These are phyloP conservation scores for Didymella lethalis DNA, from an alignment of 2,329 filamentous ascomycete species.

Conservation along the genomic window DNA sequence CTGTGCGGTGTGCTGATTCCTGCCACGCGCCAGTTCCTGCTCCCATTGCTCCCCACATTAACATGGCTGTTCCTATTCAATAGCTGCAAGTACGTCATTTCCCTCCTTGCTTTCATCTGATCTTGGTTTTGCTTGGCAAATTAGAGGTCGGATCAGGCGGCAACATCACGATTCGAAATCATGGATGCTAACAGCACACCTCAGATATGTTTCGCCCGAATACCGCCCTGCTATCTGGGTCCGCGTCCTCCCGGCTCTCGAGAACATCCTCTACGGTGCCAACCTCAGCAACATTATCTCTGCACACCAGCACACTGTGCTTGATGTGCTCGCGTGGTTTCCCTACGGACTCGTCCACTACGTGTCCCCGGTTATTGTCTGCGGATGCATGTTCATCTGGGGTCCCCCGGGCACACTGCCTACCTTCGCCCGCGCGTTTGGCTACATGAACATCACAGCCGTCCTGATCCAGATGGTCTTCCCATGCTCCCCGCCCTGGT, in stretches of 20 bases:
- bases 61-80: slow-evolving; percentile 93
- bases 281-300: slow-evolving; percentile 96
- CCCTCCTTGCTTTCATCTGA: slow-evolving; percentile 11
- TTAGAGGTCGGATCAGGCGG: slow-evolving; percentile 14
- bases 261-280: slow-evolving; percentile 95
- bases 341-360: slow-evolving; percentile 94
- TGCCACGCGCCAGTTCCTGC: slow-evolving; percentile 86
- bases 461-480: slow-evolving; percentile 89
- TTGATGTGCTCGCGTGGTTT: slow-evolving; percentile 91
- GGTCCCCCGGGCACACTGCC: slow-evolving; percentile 84
- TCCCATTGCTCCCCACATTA: slow-evolving; percentile 84
- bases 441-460: slow-evolving; percentile 89
- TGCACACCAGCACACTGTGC: slow-evolving; percentile 80
- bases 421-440: slow-evolving; percentile 85
- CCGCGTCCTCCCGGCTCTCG: slow-evolving; percentile 88
- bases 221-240: slow-evolving; percentile 96
- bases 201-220: slow-evolving; percentile 85
- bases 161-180: neutral
- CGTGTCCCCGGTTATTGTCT: slow-evolving; percentile 81
- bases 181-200: slow-evolving; percentile 26
- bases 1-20: slow-evolving; percentile 79
- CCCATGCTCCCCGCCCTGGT: slow-evolving; percentile 96
- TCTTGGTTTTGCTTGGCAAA: slow-evolving; percentile 7
- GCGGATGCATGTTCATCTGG: slow-evolving; percentile 83
- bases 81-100: slow-evolving; percentile 78